Conservation (phyloP, 768 basidiomycete species). For the Clathrus columnatus region DNA sequence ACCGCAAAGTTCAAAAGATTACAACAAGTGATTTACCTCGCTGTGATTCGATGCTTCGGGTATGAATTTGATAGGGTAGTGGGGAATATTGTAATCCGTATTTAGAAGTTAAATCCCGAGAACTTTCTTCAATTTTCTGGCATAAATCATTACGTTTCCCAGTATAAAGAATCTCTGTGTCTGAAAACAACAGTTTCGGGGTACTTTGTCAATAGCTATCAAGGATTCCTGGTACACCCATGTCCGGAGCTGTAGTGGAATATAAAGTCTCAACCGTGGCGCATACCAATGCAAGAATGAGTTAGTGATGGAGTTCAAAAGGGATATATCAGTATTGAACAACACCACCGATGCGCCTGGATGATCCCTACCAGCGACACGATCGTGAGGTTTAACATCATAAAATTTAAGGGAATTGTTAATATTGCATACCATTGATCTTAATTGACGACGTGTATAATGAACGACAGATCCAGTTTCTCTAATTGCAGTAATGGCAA, state of each 20-base stretch:
- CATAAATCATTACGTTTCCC: constrained; percentile 51
- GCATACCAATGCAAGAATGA: constrained; percentile 53
- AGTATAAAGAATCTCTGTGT: constrained; percentile 56
- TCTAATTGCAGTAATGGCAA: constrained; percentile 49
- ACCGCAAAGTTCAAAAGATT: neutral
- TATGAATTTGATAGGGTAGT: constrained; percentile 43
- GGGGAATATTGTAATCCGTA: constrained; percentile 49
- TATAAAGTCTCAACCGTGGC: constrained; percentile 62
- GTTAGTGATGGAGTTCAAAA: constrained; percentile 55
- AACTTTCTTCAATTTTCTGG: constrained; percentile 45
- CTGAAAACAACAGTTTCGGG: constrained; percentile 63
- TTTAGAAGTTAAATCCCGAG: constrained; percentile 33
- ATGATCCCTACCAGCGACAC: constrained; percentile 49
- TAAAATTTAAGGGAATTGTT: constrained; percentile 47
- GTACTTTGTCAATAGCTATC: constrained; percentile 62
- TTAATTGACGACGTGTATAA: constrained; percentile 47
- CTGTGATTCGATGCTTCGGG: constrained; percentile 19
- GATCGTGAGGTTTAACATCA: constrained; percentile 52
- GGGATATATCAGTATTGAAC: neutral
- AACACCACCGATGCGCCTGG: neutral
- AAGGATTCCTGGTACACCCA: constrained; percentile 54
- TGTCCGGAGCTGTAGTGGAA: constrained; percentile 65
- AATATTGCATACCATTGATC: constrained; percentile 45
- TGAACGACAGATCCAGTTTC: constrained; percentile 45
- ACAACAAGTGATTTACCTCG: constrained; percentile 18